phyloP scores from a whole-genome alignment of 257 asterid species.

The Mentha longifolia region DNA sequence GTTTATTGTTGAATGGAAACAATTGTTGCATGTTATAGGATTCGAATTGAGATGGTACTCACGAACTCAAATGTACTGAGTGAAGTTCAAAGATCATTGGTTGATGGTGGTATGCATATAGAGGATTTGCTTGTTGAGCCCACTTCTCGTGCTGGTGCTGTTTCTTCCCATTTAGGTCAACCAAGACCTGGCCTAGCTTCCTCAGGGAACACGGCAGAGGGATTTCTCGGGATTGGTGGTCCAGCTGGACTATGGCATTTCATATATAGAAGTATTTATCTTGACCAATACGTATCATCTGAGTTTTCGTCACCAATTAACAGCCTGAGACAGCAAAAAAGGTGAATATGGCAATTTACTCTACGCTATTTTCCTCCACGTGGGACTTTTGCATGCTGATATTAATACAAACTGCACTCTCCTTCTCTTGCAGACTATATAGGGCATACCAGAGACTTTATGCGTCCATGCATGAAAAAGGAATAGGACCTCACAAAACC shows the following conservation, averaged over 20 bases:
- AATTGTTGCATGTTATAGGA: slow-evolving; percentile 53
- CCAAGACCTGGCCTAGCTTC: slow-evolving; percentile 54
- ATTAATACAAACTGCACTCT: slow-evolving; percentile 13
- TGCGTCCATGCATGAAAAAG: slow-evolving; percentile 86
- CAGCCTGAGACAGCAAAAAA: slow-evolving; percentile 78
- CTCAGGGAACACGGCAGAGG: slow-evolving; percentile 49
- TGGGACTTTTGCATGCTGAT: slow-evolving; percentile 20
- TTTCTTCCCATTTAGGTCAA: slow-evolving; percentile 64
- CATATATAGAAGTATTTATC: slow-evolving; percentile 80
- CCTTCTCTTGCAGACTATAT: slow-evolving; percentile 63
- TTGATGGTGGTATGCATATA: slow-evolving; percentile 87
- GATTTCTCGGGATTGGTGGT: slow-evolving; percentile 71
- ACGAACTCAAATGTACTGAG: slow-evolving; percentile 80
- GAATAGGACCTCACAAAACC: slow-evolving; percentile 87
- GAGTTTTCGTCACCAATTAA: slow-evolving; percentile 87
- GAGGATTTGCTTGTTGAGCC: slow-evolving; percentile 71
- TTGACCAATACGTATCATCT: slow-evolving; percentile 90
- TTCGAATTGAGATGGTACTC: slow-evolving; percentile 80
- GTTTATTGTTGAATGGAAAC: slow-evolving; percentile 30
- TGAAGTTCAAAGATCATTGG: slow-evolving; percentile 89
- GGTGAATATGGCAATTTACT: slow-evolving; percentile 46
- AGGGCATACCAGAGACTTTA: slow-evolving; percentile 86
- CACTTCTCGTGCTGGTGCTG: slow-evolving; percentile 58
- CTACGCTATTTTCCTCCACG: slow-evolving; percentile 15
- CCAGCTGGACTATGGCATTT: slow-evolving; percentile 99